Conservation (phyloP, 202 grass and related monocot genomes). For the Panicum hallii region DNA sequence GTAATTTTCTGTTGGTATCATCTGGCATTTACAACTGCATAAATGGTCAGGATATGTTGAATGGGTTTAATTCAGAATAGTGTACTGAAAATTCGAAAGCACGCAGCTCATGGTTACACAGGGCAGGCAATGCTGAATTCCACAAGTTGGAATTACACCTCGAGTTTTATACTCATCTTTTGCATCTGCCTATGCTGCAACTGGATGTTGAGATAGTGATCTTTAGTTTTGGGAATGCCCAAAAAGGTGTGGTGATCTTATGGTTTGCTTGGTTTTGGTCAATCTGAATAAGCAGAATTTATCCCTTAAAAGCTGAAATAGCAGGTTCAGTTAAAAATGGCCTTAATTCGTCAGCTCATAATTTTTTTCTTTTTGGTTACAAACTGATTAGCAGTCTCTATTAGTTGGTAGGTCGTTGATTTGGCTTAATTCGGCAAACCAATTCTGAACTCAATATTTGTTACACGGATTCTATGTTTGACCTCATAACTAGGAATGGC, state of each 20-base stretch:
- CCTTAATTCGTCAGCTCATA: neutral
- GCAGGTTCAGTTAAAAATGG: neutral
- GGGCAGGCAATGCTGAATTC: conserved; percentile 4
- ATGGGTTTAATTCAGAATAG: conserved; percentile 5
- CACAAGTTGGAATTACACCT: neutral
- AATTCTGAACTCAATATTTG: neutral
- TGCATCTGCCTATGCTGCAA: conserved; percentile 6
- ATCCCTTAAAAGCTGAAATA: neutral
- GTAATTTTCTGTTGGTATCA: neutral
- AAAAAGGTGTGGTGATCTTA: neutral
- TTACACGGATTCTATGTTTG: neutral
- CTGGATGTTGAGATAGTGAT: neutral
- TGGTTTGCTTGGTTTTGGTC: conserved; percentile 29
- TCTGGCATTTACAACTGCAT: conserved; percentile 22
- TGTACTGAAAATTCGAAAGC: conserved; percentile 9
- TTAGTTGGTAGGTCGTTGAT: neutral
- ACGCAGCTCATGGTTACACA: neutral
- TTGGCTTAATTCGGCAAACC: conserved; percentile 11
- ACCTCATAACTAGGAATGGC: conserved; percentile 1
- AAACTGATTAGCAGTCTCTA: neutral
- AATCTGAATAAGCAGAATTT: neutral
- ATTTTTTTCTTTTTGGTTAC: neutral
- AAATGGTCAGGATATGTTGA: conserved; percentile 1
- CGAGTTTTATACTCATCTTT: neutral
- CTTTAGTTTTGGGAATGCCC: neutral